Base-by-base conservation (phyloP, 768 basidiomycete genomes). In the Phlebiopsis gigantea region DNA sequence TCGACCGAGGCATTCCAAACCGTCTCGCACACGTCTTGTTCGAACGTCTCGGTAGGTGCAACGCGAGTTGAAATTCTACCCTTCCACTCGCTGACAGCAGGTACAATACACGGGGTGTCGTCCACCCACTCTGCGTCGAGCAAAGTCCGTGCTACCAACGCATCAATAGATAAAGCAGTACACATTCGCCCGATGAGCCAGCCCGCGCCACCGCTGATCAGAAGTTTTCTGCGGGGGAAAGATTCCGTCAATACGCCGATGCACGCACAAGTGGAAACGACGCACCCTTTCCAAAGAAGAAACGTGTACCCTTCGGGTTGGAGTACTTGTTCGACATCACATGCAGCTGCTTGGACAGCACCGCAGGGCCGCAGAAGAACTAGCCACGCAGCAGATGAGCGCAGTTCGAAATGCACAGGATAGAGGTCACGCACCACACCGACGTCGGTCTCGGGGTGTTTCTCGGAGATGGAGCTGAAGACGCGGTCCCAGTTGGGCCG, bases 241-340 rank as follows among this genome's bases (percentile, higher is more conserved):
- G 12, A 54, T n/a, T 10, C 14, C 34, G 24, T 46, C 30, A 55
- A 29, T 39, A 5, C 12, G 21, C 12, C 41, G 21, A 44, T 12
- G 17, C 15, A 9, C 17, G 45, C 21, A 21, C 28, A 46, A 9
- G 34, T 17, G 34, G 25, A 48, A 26, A 31, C 7, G 50, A 28
- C 82, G 34, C 60, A 87, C 88, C 93, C 71, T 95, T 95, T 46
- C 92, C 90, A 61, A 87, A 96, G 79, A 89, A 90, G 81, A 95
- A 96, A 53, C 87, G 75, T 1, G 90, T 88, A n/a, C 83, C 82
- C 30, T 81, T 79, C 17, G 88, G 82, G 39, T 78, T 77, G 17
- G 92, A 93, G 71, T 90, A 91, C 72, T 90, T 90, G 79, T 94
- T 96, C 60, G 77, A 84, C 83, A 86, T 86, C 53, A 77, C 69